Evolutionary conservation across 495 filamentous ascomycete species (phyloP).

Genomic region (Astrocystis sublimbata): DNA sequence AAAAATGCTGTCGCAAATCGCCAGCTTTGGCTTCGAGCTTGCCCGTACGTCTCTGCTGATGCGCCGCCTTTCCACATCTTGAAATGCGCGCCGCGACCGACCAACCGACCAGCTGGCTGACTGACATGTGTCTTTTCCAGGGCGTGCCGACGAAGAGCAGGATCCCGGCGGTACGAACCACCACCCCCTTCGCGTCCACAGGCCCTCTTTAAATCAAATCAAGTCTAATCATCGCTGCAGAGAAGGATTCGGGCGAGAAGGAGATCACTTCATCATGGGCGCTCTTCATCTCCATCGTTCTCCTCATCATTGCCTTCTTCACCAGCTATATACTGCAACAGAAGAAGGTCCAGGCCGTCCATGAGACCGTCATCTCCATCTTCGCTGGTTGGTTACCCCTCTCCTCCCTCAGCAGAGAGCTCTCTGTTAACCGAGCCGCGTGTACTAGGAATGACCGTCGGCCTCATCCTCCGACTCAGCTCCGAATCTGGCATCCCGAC

Average conservation of each 20-base stretch:
- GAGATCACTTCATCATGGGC: conserved; percentile 96
- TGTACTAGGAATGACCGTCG: conserved; percentile 85
- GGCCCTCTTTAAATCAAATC: conserved; percentile 4
- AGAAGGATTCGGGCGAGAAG: conserved; percentile 60
- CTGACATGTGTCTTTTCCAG: conserved; percentile 30
- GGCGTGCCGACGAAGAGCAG: conserved; percentile 50
- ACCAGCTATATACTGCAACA: conserved; percentile 95
- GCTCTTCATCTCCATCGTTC: conserved; percentile 89
- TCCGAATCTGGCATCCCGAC: conserved; percentile 78
- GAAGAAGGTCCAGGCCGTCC: conserved; percentile 92
- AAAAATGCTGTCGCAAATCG: conserved; percentile 37
- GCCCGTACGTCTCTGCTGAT: conserved; percentile 35
- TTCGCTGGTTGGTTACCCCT: conserved; percentile 73
- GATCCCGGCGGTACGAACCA: conserved; percentile 50
- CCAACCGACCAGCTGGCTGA: not conserved
- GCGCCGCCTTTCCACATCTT: not conserved
- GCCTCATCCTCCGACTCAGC: conserved; percentile 80
- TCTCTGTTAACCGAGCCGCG: not conserved
- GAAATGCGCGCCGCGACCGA: not conserved
- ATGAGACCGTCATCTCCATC: conserved; percentile 97
- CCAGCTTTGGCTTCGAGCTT: conserved; percentile 43
- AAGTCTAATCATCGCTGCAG: conserved; percentile 40
- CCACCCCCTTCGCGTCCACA: conserved; percentile 13
- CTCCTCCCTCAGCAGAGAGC: not conserved
- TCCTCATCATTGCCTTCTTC: conserved; percentile 91